These are phyloP conservation scores for Xanthoconium separans DNA, from an alignment of 1,284 basidiomycete species.

Conservation along the genomic window DNA sequence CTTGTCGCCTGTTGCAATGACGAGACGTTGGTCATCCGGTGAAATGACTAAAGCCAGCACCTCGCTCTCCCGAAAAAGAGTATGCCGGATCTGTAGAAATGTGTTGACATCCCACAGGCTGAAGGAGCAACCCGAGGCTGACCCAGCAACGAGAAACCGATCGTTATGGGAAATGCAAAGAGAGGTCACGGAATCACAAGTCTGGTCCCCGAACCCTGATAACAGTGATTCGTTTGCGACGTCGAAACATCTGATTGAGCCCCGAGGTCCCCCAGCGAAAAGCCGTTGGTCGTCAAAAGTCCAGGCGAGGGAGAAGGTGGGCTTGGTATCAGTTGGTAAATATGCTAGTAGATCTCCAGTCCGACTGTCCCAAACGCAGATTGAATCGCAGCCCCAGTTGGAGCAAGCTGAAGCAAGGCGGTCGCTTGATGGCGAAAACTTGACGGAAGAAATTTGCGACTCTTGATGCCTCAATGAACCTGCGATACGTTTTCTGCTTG, in stretches of 20 bases:
- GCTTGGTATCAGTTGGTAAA: neutral
- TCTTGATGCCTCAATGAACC: neutral
- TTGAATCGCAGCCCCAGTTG: neutral
- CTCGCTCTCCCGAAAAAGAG: neutral
- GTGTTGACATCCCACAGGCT: constrained; percentile 5
- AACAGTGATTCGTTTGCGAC: neutral
- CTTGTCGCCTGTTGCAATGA: neutral
- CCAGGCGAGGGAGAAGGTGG: constrained; percentile 6
- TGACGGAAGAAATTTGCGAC: constrained; percentile 8
- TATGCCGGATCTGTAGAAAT: neutral
- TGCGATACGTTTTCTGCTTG: neutral
- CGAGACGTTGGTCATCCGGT: neutral
- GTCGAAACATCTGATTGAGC: constrained; percentile 6
- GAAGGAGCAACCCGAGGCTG: constrained; percentile 1
- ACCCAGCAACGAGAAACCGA: constrained; percentile 9
- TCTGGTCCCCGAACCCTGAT: neutral
- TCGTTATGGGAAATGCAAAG: constrained; percentile 4
- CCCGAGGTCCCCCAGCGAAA: constrained; percentile 5
- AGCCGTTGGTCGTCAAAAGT: neutral
- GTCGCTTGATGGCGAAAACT: constrained; percentile 14
- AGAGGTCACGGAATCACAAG: constrained; percentile 4
- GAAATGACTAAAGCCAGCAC: constrained; percentile 2
- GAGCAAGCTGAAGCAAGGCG: constrained; percentile 10
- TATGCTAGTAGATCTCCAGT: constrained; percentile 6
- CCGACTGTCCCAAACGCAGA: constrained; percentile 13